Evolutionary conservation across 2,329 filamentous ascomycete species (phyloP).

Genomic region (Pseudopithomyces maydicus): DNA sequence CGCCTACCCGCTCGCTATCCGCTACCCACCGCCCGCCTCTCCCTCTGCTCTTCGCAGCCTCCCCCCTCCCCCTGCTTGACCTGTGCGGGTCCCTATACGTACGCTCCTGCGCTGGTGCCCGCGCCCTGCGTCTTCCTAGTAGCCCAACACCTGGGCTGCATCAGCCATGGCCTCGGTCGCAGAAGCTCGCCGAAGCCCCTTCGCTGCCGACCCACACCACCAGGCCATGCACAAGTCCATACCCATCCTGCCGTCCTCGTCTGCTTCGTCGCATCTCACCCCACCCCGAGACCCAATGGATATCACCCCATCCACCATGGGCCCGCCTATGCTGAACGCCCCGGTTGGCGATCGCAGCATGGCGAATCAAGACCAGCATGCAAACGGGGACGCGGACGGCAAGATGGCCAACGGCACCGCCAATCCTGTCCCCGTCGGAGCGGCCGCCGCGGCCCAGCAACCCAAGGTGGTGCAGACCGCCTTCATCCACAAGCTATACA

Average conservation of each 20-base stretch:
- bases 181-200: conserved; percentile 53
- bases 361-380: conserved; percentile 20
- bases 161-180: conserved; percentile 51
- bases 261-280: conserved; percentile 47
- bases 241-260: conserved; percentile 56
- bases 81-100: background rate
- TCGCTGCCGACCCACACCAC: conserved; percentile 49
- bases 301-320: conserved; percentile 57
- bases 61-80: background rate
- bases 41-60: background rate
- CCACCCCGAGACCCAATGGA: conserved; percentile 61
- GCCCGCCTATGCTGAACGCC: conserved; percentile 55
- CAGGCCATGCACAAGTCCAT: conserved; percentile 56
- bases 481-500: conserved; percentile 99
- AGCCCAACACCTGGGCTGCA: conserved; percentile 13
- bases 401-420: conserved; percentile 43
- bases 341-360: conserved; percentile 54
- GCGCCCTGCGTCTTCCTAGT: conserved; percentile 11
- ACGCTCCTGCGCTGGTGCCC: background rate
- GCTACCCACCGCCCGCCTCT: background rate
- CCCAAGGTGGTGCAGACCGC: conserved; percentile 98
- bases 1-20: background rate
- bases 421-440: conserved; percentile 55
- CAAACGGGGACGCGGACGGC: conserved; percentile 36
- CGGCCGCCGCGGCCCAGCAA: conserved; percentile 80